Percentiles rank a stretch among this genome's conserved stretches.
These are phyloP conservation scores for Geotrichum siamense DNA, from an alignment of 1,139 yeast genomes.

Conservation along the genomic window DNA sequence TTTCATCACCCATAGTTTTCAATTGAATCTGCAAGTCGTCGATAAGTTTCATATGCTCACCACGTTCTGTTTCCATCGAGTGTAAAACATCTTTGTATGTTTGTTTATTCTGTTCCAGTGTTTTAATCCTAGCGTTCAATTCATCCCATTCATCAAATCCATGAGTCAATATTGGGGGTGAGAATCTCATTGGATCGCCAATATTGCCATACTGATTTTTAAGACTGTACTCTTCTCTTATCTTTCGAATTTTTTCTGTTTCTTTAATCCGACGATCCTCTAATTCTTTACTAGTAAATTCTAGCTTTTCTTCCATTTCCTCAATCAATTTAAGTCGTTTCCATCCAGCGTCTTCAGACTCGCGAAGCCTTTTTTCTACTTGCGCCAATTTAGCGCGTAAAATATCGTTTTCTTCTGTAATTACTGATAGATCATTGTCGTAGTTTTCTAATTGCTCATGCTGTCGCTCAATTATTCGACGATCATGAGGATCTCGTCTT, in stretches of 20 bases:
- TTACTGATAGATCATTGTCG: conserved; percentile 17
- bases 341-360: conserved; percentile 16
- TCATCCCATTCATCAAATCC: conserved; percentile 10
- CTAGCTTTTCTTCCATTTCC: conserved; percentile 19
- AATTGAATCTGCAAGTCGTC: conserved; percentile 11
- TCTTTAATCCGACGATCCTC: conserved; percentile 14
- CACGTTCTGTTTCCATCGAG: conserved; percentile 13
- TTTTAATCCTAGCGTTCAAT: conserved; percentile 6
- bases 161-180: neutral
- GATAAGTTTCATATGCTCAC: conserved; percentile 8
- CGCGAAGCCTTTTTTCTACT: conserved; percentile 16
- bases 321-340: conserved; percentile 18
- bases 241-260: conserved; percentile 14
- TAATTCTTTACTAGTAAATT: conserved; percentile 13
- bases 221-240: conserved; percentile 9
- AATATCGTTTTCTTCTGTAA: conserved; percentile 16
- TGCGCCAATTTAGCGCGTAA: conserved; percentile 13
- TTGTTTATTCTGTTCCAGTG: conserved; percentile 11
- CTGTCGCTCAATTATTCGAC: conserved; percentile 15
- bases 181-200: neutral
- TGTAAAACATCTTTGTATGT: conserved; percentile 10
- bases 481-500: conserved; percentile 7
- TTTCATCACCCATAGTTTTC: conserved; percentile 9
- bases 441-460: conserved; percentile 19
- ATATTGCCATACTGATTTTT: conserved; percentile 1